phyloP scores from a whole-genome alignment of 768 basidiomycete species.

The Fomitopsis pulvina region DNA sequence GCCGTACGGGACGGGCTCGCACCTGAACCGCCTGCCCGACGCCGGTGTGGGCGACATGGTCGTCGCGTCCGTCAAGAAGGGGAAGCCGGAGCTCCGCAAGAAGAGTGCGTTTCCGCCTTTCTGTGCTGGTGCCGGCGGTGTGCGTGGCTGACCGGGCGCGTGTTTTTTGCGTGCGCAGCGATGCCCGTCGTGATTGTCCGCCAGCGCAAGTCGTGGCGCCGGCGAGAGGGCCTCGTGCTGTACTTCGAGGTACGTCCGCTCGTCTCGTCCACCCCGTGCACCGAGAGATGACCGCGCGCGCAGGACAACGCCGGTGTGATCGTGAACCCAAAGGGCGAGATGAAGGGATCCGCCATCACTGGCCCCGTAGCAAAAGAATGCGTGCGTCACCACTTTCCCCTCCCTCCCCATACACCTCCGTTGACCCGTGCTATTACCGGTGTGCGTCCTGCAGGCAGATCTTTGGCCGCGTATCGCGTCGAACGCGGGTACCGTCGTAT shows the following conservation, averaged over 20 bases:
- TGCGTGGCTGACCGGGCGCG: not conserved
- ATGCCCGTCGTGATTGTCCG: conserved; percentile 97
- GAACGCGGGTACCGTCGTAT: conserved; percentile 98
- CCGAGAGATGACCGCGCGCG: not conserved
- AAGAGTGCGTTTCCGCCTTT: conserved; percentile 66
- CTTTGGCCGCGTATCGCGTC: conserved; percentile 99
- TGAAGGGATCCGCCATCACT: conserved; percentile 98
- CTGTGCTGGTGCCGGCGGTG: not conserved
- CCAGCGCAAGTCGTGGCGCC: conserved; percentile 97
- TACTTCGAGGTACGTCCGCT: conserved; percentile 76
- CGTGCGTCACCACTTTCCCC: conserved; percentile 45
- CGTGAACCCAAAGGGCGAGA: conserved; percentile 98
- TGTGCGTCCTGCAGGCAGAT: conserved; percentile 60
- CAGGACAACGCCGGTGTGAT: conserved; percentile 96
- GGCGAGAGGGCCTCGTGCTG: conserved; percentile 97
- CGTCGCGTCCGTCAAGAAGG: conserved; percentile 97
- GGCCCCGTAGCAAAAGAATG: conserved; percentile 99
- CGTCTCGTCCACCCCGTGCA: not conserved
- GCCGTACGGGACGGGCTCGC: conserved; percentile 92
- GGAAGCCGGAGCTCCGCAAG: conserved; percentile 99
- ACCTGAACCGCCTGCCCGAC: conserved; percentile 95
- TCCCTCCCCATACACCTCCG: too few relatives aligned
- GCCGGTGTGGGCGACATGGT: conserved; percentile 95
- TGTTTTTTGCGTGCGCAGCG: conserved; percentile 39
- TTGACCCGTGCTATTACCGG: not conserved